Conservation (phyloP, 306 rosid species). For the Acmispon strigosus region DNA sequence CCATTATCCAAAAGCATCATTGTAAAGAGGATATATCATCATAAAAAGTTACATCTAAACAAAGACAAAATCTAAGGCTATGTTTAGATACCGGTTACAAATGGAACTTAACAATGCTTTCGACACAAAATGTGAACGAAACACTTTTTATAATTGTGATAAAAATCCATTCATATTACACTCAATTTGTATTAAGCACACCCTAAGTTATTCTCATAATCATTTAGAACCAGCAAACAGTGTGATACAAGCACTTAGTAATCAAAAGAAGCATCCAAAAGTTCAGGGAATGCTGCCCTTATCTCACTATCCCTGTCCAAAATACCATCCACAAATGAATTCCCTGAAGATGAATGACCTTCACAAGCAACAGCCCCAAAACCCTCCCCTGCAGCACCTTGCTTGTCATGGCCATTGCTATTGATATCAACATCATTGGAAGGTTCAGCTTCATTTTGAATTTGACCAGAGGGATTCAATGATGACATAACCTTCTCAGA, state of each 20-base stretch:
- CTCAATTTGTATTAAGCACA: no score
- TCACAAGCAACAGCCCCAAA: conserved; percentile 21
- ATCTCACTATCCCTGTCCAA: conserved; percentile 75
- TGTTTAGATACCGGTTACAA: no score
- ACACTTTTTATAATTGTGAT: no score
- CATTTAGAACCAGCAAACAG: background rate
- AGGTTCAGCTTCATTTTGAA: conserved; percentile 22
- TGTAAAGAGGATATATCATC: background rate
- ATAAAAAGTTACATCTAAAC: background rate
- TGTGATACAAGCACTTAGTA: conserved; percentile 17
- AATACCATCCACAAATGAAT: conserved; percentile 68
- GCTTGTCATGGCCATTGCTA: conserved; percentile 8
- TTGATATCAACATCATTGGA: background rate
- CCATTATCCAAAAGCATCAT: no score
- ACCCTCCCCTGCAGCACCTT: conserved; percentile 22
- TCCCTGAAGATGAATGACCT: conserved; percentile 32
- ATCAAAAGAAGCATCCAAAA: conserved; percentile 63
- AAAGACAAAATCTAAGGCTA: background rate
- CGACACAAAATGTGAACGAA: no score
- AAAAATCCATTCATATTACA: no score
- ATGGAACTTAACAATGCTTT: no score
- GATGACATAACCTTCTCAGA: conserved; percentile 23
- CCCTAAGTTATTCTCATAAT: background rate
- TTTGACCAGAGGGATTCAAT: background rate
- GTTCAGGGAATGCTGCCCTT: conserved; percentile 59